Evolutionary conservation across 2,329 filamentous ascomycete genomes (phyloP).

Genomic region (Aspergillus quadricinctus): DNA sequence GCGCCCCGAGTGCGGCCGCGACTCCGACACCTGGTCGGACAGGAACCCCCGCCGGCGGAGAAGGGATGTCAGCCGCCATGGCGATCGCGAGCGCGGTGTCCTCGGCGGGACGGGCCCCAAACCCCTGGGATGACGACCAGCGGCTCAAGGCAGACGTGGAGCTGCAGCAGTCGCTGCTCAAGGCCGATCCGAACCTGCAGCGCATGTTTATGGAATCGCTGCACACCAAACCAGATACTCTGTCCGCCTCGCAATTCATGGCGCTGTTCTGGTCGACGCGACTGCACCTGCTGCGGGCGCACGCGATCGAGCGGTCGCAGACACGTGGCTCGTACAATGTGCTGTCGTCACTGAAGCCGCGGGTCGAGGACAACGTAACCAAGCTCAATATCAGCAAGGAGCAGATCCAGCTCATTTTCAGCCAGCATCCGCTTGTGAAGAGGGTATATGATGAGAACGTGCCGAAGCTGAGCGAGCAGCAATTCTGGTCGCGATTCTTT

Average conservation of each 20-base stretch:
- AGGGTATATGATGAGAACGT: constrained; percentile 92
- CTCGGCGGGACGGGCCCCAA: constrained; percentile 42
- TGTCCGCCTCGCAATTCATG: constrained; percentile 77
- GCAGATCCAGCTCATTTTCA: constrained; percentile 89
- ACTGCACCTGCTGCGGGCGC: constrained; percentile 76
- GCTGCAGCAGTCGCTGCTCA: constrained; percentile 83
- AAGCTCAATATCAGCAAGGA: constrained; percentile 84
- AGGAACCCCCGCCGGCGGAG: constrained; percentile 29
- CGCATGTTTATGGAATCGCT: constrained; percentile 85
- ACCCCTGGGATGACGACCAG: constrained; percentile 75
- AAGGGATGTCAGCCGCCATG: constrained; percentile 64
- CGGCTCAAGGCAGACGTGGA: constrained; percentile 72
- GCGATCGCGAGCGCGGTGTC: constrained; percentile 69
- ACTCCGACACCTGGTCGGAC: constrained; percentile 31
- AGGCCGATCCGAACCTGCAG: constrained; percentile 68
- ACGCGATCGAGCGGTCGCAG: constrained; percentile 85
- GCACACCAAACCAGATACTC: constrained; percentile 75
- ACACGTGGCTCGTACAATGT: constrained; percentile 90
- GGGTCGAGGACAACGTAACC: constrained; percentile 67
- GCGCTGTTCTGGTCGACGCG: constrained; percentile 92
- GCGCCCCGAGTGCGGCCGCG: constrained; percentile 29
- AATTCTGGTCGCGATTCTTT: constrained; percentile 95
- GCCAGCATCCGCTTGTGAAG: constrained; percentile 85
- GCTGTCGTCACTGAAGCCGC: constrained; percentile 79
- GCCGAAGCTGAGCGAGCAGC: constrained; percentile 68